Conservation (phyloP, 192 early-diverging fungal genomes). For the Rhizophagus sp. region DNA sequence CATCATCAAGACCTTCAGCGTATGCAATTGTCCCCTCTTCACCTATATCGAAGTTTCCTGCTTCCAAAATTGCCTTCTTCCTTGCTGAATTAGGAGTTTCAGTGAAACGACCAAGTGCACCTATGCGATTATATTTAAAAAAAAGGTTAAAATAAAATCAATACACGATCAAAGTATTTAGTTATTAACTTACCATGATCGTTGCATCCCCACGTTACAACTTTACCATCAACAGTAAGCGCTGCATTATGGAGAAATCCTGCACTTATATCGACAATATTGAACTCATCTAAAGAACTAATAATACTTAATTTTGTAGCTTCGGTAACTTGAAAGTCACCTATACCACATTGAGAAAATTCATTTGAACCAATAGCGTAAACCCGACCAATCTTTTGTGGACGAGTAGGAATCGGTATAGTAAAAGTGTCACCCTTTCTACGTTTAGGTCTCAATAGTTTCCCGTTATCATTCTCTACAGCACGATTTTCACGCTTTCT, state of each 20-base stretch:
- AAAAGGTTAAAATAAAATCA: background rate
- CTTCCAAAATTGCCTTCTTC: too few relatives aligned
- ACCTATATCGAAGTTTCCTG: conserved; percentile 30
- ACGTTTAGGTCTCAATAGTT: too few relatives aligned
- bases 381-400: too few relatives aligned
- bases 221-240: conserved; percentile 9
- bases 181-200: background rate
- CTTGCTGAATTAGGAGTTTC: background rate
- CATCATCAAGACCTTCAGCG: conserved; percentile 72
- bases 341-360: too few relatives aligned
- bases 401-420: too few relatives aligned
- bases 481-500: too few relatives aligned
- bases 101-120: conserved; percentile 57
- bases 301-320: background rate
- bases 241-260: conserved; percentile 11
- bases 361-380: too few relatives aligned
- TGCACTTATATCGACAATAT: conserved; percentile 1
- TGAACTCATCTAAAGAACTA: background rate
- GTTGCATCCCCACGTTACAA: background rate
- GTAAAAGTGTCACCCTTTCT: too few relatives aligned
- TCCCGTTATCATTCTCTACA: too few relatives aligned
- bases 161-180: background rate
- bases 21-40: conserved; percentile 66
- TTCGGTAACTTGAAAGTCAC: too few relatives aligned
- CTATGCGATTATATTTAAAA: background rate